These are phyloP conservation scores for Sporothrix schenckii DNA, from an alignment of 2,329 filamentous ascomycete genomes.

Conservation along the genomic window DNA sequence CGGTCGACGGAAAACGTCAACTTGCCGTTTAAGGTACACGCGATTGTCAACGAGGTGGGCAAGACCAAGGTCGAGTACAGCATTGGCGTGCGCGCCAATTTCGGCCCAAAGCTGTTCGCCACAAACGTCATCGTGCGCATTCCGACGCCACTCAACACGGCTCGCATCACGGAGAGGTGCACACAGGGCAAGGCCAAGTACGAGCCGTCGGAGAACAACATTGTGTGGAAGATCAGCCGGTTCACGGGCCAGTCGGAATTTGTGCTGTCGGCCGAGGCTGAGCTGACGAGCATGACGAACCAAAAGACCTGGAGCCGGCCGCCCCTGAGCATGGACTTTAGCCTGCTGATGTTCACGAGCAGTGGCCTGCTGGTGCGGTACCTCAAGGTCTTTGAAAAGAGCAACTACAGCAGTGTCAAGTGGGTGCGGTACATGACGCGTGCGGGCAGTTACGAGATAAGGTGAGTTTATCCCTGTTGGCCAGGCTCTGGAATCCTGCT, in stretches of 20 bases:
- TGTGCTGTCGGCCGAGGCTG: constrained; percentile 90
- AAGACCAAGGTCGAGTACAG: constrained; percentile 98
- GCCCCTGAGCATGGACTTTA: constrained; percentile 88
- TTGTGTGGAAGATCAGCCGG: constrained; percentile 98
- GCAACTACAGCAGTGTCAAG: constrained; percentile 97
- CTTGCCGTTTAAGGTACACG: constrained; percentile 96
- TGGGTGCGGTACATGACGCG: constrained; percentile 99
- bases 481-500: too few species aligned
- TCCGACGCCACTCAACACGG: constrained; percentile 94
- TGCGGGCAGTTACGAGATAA: constrained; percentile 95
- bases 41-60: constrained; percentile 95
- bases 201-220: constrained; percentile 96
- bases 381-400: constrained; percentile 99
- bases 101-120: constrained; percentile 92
- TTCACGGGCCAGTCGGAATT: constrained; percentile 98
- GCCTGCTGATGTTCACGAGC: constrained; percentile 96
- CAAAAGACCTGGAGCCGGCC: constrained; percentile 96
- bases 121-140: constrained; percentile 95
- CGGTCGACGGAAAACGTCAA: constrained; percentile 98
- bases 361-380: constrained; percentile 90
- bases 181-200: constrained; percentile 98
- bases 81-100: constrained; percentile 96
- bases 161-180: constrained; percentile 87
- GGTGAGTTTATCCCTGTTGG: constrained; percentile 52
- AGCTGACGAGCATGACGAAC: constrained; percentile 94